Conservation (phyloP, 495 filamentous ascomycete genomes). For the Paragyromitra xinjiangensis region DNA sequence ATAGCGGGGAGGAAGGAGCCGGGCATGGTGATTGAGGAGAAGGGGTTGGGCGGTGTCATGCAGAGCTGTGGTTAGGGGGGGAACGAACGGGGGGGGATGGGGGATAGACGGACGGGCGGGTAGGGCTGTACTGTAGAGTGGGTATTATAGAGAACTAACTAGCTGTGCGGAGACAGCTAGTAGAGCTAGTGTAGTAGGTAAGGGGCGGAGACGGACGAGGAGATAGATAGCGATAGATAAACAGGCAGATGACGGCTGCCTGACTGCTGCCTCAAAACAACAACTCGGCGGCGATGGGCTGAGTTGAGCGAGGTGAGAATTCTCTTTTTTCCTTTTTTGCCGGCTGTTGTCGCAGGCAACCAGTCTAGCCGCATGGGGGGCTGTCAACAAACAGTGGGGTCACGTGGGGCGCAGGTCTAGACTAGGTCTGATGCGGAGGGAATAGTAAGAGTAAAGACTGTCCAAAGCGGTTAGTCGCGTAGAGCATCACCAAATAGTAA, state of each 20-base stretch:
- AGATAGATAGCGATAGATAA: neutral
- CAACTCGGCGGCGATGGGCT: neutral
- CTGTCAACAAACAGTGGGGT: conserved; percentile 17
- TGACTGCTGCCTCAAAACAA: neutral
- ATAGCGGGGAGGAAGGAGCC: conserved; percentile 49
- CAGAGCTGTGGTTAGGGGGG: neutral
- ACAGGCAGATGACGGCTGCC: neutral
- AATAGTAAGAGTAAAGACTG: conserved; percentile 19
- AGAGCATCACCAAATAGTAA: conserved; percentile 14
- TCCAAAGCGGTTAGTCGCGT: neutral
- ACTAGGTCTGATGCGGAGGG: conserved; percentile 8
- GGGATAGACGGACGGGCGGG: neutral
- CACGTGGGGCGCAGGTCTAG: conserved; percentile 4
- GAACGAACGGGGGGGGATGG: neutral
- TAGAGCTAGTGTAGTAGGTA: neutral
- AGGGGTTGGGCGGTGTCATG: conserved; percentile 28
- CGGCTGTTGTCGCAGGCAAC: conserved; percentile 41
- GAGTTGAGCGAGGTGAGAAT: neutral
- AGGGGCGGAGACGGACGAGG: neutral
- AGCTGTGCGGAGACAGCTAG: too few species aligned
- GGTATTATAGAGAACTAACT: too few species aligned
- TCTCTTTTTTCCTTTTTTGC: conserved; percentile 16
- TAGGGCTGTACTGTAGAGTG: neutral
- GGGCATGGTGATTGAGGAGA: conserved; percentile 25
- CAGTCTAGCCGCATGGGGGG: neutral